Evolutionary conservation across 441 rosid genomes (phyloP), one percentile per base, ranked within the genome.

Genomic region (Gossypium schwendimanii): DNA sequence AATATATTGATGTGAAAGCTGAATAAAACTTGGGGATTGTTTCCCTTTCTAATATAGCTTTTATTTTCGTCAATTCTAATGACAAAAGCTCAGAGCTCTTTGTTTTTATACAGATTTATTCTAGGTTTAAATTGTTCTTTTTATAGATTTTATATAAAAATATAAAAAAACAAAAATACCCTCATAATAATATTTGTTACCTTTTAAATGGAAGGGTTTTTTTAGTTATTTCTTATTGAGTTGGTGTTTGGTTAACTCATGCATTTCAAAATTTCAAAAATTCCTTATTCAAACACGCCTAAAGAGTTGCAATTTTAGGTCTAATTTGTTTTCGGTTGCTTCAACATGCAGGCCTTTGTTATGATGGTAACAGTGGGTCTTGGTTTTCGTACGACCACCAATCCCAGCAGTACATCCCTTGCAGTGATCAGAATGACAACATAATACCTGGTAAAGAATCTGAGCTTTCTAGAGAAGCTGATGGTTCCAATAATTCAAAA

Each of bases 381-480:
- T 95, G 99, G 99, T 95, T 88, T 82, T 82, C 92, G 0, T 95
- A 80, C 78, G 98, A 95, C 77, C 81, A 82, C 44, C 89, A 91
- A 80, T 84, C 83, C 26, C 93, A 86, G 84, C 98, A 91, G 79
- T 91, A 92, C 71, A 79, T 87, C 26, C 92, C 93, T 68, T 92
- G 87, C 79, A 79, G 84, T 0, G 89, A 88, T 79, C 97, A 88
- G 75, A 88, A 76, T 82, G 93, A 85, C 49, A 77, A 78, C 73
- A 82, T 78, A 75, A 70, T 74, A 66, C 75, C 88, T 68, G 78
- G 74, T 73, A 85, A 83, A 53, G 87, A 81, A 66, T 75, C 88
- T 53, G 93, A 87, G 77, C 79, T 79, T 61, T 79, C 90, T 33
- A 92, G 84, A 81, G 80, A 73, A 69, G 77, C 73, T 12, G 83